Evolutionary conservation across 768 basidiomycete species (phyloP).

Genomic region (Tricholoma terreum): DNA sequence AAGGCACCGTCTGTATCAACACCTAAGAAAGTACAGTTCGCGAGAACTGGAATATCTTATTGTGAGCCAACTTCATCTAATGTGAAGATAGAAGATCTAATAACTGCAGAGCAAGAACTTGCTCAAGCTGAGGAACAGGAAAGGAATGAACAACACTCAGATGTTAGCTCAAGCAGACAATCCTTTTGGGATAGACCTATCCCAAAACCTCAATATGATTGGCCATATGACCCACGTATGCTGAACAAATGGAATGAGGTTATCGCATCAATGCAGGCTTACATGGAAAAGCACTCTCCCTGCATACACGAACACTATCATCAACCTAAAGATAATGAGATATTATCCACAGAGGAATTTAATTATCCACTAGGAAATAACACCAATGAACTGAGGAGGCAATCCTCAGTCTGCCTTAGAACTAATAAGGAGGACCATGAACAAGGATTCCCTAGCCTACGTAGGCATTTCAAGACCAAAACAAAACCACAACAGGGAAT

Average conservation of each 20-base stretch:
- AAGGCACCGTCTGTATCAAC: not conserved
- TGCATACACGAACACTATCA: not conserved
- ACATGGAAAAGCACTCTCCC: not conserved
- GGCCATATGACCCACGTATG: conserved; percentile 15
- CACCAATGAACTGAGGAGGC: not conserved
- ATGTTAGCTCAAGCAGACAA: not conserved
- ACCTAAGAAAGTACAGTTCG: not conserved
- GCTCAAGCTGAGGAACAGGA: conserved; percentile 14
- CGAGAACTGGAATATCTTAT: not conserved
- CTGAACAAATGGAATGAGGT: conserved; percentile 20
- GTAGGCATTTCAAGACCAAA: not conserved
- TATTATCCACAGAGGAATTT: not conserved
- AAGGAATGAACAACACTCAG: conserved; percentile 1
- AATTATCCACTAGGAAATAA: not conserved
- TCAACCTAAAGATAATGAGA: not conserved
- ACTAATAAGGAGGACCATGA: conserved; percentile 9
- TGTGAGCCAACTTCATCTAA: conserved; percentile 16
- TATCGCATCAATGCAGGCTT: conserved; percentile 1
- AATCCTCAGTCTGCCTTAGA: conserved; percentile 14
- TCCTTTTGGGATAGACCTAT: conserved; percentile 17
- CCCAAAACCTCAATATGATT: conserved; percentile 21
- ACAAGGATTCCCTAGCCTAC: not conserved
- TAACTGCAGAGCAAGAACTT: not conserved
- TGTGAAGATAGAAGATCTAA: conserved; percentile 7
- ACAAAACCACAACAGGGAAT: not conserved